A percentile compares a stretch with the other conserved stretches of the same genome.
phyloP scores from a whole-genome alignment of 2,329 filamentous ascomycete genomes.

The Xylaria sp. region DNA sequence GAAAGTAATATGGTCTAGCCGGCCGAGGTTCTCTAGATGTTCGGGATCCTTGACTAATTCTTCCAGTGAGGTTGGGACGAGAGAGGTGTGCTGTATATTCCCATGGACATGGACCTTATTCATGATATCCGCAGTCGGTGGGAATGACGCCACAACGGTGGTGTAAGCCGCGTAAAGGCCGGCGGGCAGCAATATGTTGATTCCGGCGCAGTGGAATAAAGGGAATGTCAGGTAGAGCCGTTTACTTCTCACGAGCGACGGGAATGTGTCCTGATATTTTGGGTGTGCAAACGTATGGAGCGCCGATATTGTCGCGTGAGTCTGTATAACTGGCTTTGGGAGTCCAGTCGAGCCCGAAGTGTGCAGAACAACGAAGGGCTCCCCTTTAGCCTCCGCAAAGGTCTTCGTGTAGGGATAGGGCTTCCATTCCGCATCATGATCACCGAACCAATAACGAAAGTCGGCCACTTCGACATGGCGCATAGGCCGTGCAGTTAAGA shows the following conservation, averaged over 20 bases:
- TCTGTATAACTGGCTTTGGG: constrained; percentile 43
- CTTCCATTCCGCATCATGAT: constrained; percentile 6
- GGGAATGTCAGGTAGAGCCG: constrained; percentile 38
- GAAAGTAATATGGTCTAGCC: constrained; percentile 43
- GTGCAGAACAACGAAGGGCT: constrained; percentile 42
- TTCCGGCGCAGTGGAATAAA: constrained; percentile 40
- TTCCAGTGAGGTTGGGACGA: constrained; percentile 40
- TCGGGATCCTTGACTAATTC: constrained; percentile 42
- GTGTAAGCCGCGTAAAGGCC: constrained; percentile 44
- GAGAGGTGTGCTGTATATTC: constrained; percentile 32
- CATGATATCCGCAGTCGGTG: constrained; percentile 38
- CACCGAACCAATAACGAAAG: constrained; percentile 38
- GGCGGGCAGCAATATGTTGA: constrained; percentile 32
- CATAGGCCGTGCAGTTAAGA: constrained; percentile 45
- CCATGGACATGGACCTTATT: constrained; percentile 38
- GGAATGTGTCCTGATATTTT: constrained; percentile 12
- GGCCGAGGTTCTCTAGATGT: constrained; percentile 40
- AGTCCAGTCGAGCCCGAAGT: constrained; percentile 44
- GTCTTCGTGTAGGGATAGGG: constrained; percentile 36
- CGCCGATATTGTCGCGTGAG: constrained; percentile 23
- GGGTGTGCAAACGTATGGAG: neutral
- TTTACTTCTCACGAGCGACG: constrained; percentile 22
- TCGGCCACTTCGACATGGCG: constrained; percentile 40
- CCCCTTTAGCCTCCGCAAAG: constrained; percentile 28
- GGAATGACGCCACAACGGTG: constrained; percentile 44